These are phyloP conservation scores for Leccinum pellstonianum DNA, from an alignment of 768 basidiomycete species.

Conservation along the genomic window DNA sequence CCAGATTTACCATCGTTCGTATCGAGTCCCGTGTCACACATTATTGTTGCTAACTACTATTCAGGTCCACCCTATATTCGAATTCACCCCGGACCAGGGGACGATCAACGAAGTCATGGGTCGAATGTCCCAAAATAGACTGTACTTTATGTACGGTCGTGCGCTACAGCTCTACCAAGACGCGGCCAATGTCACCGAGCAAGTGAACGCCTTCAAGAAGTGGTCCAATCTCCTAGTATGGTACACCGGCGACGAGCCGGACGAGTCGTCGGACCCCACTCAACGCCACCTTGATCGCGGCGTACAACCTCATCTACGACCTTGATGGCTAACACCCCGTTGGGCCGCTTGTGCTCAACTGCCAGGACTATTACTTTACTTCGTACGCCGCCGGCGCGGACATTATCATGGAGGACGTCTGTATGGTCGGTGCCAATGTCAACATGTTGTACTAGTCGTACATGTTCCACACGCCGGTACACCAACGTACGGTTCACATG, in stretches of 20 bases:
- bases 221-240: conserved; percentile 66
- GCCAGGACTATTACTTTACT: conserved; percentile 62
- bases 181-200: conserved; percentile 51
- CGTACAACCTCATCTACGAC: conserved; percentile 54
- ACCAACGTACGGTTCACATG: too few relatives aligned
- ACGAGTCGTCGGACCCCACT: conserved; percentile 64
- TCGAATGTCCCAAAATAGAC: conserved; percentile 60
- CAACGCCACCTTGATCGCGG: conserved; percentile 45
- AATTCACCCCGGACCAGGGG: conserved; percentile 54
- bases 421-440: conserved; percentile 12
- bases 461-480: too few relatives aligned
- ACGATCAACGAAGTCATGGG: conserved; percentile 50
- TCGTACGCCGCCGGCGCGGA: conserved; percentile 63
- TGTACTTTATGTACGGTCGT: conserved; percentile 80
- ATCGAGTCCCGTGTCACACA: neutral
- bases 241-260: conserved; percentile 75
- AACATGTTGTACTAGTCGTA: too few relatives aligned
- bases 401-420: conserved; percentile 65
- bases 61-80: conserved; percentile 69
- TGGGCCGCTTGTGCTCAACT: conserved; percentile 57
- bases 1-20: conserved; percentile 32
- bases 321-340: conserved; percentile 69
- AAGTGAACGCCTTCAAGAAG: conserved; percentile 67
- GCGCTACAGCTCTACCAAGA: conserved; percentile 66
- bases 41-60: conserved; percentile 6